Percentiles rank a stretch among this genome's conserved stretches.
phyloP scores from a whole-genome alignment of 2,329 filamentous ascomycete genomes.

The Phyllosticta citriasiana region DNA sequence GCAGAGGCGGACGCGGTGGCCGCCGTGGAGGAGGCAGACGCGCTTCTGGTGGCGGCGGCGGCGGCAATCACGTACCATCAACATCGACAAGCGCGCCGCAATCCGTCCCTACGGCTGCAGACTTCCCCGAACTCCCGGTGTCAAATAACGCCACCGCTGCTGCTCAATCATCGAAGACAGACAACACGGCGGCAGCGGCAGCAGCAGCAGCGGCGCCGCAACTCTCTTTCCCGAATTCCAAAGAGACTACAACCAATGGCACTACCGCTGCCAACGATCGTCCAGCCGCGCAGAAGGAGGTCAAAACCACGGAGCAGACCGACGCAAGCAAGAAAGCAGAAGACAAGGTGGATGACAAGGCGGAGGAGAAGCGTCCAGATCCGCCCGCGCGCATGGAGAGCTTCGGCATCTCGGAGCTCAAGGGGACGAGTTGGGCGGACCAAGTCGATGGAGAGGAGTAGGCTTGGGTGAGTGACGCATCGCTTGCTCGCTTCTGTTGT shows the following conservation, averaged over 20 bases:
- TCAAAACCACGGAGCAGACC: not conserved
- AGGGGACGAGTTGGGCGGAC: conserved; percentile 9
- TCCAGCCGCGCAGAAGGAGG: not conserved
- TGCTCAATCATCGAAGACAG: not conserved
- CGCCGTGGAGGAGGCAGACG: conserved; percentile 23
- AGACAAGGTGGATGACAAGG: not conserved
- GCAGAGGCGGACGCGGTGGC: conserved; percentile 15
- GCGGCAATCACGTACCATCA: not conserved
- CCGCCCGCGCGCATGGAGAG: conserved; percentile 7
- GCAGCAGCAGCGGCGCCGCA: not conserved
- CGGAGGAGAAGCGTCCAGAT: not conserved
- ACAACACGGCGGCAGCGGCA: not conserved
- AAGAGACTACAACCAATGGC: not conserved
- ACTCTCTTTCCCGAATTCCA: conserved; percentile 2
- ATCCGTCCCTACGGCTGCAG: conserved; percentile 28
- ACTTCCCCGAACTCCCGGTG: conserved; percentile 37
- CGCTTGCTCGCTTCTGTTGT: not conserved
- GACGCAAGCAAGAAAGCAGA: not conserved
- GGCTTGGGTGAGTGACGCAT: not conserved
- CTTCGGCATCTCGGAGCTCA: conserved; percentile 2
- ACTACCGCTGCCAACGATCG: not conserved
- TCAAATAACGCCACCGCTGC: not conserved
- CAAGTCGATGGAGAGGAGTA: conserved; percentile 3
- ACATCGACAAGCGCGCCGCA: conserved; percentile 12
- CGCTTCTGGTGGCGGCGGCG: conserved; percentile 17